phyloP scores from a whole-genome alignment of 305 asterid genomes.

The Fraxinus sp. region DNA sequence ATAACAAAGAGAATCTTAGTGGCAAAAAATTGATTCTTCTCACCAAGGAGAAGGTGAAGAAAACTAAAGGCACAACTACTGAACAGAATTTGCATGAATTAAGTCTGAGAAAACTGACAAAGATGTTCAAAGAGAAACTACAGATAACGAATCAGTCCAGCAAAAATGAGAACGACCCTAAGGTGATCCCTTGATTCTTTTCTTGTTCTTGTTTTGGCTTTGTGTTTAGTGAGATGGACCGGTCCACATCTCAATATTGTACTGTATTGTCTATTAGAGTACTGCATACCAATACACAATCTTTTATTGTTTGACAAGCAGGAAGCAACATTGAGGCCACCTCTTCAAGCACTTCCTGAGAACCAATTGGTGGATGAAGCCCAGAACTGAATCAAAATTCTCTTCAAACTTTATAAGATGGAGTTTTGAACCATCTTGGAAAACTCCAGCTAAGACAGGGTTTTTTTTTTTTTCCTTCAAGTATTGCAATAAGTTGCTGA shows the following conservation, averaged over 20 bases:
- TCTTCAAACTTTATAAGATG: background rate
- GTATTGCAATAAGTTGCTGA: background rate
- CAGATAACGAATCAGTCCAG: conserved; percentile 21
- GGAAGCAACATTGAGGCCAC: conserved; percentile 24
- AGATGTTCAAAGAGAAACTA: conserved; percentile 37
- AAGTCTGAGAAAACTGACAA: conserved; percentile 42
- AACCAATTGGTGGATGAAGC: conserved; percentile 25
- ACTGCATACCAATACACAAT: background rate
- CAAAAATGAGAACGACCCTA: conserved; percentile 26
- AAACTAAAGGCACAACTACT: background rate
- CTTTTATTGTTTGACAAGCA: conserved; percentile 11
- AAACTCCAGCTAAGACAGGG: background rate
- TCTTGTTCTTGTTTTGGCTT: conserved; percentile 1
- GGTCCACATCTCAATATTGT: background rate
- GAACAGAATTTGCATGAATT: conserved; percentile 14
- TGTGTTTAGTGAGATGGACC: background rate
- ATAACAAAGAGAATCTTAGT: conserved; percentile 53
- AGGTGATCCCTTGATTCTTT: conserved; percentile 18
- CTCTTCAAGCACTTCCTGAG: conserved; percentile 42
- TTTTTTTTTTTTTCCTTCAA: background rate
- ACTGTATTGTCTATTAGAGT: background rate
- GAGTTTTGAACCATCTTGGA: conserved; percentile 35
- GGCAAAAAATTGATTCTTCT: conserved; percentile 24
- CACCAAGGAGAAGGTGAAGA: conserved; percentile 27
- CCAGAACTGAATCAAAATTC: background rate